Percentiles rank a stretch among this genome's conserved stretches.
These are phyloP conservation scores for Xylaria scruposa DNA, from an alignment of 495 filamentous ascomycete genomes.

Conservation along the genomic window DNA sequence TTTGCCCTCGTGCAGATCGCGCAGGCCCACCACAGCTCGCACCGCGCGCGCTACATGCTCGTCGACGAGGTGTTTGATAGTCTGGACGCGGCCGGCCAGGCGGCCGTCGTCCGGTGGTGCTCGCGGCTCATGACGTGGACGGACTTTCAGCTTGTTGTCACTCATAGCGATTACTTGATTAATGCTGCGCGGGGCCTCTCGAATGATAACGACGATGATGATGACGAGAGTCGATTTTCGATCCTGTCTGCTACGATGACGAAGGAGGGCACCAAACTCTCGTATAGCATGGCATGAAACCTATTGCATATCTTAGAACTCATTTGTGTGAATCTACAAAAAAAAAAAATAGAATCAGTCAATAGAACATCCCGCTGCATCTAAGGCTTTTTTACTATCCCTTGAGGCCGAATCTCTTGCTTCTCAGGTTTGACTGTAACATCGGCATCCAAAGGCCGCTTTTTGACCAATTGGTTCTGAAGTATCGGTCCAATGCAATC, in stretches of 20 bases:
- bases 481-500: no score
- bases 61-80: constrained; percentile 46
- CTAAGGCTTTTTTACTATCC: neutral
- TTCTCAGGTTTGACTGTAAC: neutral
- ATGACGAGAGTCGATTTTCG: constrained; percentile 20
- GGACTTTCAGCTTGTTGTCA: constrained; percentile 38
- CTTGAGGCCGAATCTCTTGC: neutral
- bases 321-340: no score
- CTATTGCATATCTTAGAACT: neutral
- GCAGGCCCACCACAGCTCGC: constrained; percentile 34
- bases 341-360: no score
- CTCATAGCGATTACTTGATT: constrained; percentile 30
- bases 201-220: constrained; percentile 27
- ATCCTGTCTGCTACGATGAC: constrained; percentile 22
- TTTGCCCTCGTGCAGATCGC: constrained; percentile 42
- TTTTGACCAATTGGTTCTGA: no score
- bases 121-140: constrained; percentile 31
- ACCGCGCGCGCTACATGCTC: constrained; percentile 43
- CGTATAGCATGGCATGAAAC: constrained; percentile 6
- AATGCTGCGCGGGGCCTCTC: constrained; percentile 20
- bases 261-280: constrained; percentile 18
- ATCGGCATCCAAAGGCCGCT: no score
- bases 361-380: neutral
- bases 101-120: constrained; percentile 37
- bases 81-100: constrained; percentile 40